These are phyloP conservation scores for Claviceps capensis DNA, from an alignment of 2,329 filamentous ascomycete species.

Conservation along the genomic window DNA sequence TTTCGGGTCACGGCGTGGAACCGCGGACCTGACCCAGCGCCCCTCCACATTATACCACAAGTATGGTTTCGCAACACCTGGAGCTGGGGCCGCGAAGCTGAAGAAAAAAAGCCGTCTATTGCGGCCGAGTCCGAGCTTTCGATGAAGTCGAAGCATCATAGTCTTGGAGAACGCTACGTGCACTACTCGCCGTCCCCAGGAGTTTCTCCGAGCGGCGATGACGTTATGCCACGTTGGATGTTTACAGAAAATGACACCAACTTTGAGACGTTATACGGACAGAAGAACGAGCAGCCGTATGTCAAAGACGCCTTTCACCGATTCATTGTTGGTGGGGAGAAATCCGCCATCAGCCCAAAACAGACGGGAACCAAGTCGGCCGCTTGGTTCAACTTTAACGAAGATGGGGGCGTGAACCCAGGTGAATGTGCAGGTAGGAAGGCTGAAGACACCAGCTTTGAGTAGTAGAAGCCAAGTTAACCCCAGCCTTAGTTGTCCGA, in stretches of 20 bases:
- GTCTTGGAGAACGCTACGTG: conserved; percentile 70
- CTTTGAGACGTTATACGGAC: conserved; percentile 59
- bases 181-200: conserved; percentile 84
- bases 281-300: conserved; percentile 66
- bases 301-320: conserved; percentile 95
- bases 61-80: conserved; percentile 97
- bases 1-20: conserved; percentile 97
- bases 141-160: conserved; percentile 64
- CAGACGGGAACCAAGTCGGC: conserved; percentile 75
- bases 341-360: conserved; percentile 67
- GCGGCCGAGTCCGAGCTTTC: conserved; percentile 49
- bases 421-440: conserved; percentile 78
- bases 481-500: conserved; percentile 52
- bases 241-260: conserved; percentile 98
- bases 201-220: conserved; percentile 61
- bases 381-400: conserved; percentile 86
- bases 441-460: neutral
- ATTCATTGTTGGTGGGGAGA: conserved; percentile 70
- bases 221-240: conserved; percentile 71
- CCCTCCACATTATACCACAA: conserved; percentile 85
- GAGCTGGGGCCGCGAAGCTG: conserved; percentile 75
- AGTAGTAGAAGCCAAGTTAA: neutral
- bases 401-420: conserved; percentile 72
- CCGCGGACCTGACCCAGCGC: conserved; percentile 76
- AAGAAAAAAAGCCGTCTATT: conserved; percentile 70